phyloP scores from a whole-genome alignment of 2,329 filamentous ascomycete genomes.

The Exophiala calicioides region DNA sequence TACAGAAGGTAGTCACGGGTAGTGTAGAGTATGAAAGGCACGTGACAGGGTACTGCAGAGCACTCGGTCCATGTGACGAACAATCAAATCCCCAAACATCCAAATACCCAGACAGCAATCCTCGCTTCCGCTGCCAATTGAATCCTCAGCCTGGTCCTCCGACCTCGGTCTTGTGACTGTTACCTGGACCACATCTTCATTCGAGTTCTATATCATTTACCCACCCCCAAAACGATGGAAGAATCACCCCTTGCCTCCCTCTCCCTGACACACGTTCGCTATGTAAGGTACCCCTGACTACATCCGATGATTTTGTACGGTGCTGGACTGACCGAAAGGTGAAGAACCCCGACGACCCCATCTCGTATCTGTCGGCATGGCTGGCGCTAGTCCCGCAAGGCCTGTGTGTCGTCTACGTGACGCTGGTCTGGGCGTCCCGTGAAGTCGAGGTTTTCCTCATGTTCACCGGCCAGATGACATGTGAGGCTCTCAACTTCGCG shows the following conservation, averaged over 20 bases:
- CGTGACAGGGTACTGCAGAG: too few species aligned
- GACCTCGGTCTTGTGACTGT: background rate
- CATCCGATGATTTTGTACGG: background rate
- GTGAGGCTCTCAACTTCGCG: slow-evolving; percentile 85
- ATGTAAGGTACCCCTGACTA: slow-evolving; percentile 59
- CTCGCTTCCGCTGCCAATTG: too few species aligned
- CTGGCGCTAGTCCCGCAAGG: slow-evolving; percentile 92
- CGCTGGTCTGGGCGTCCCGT: slow-evolving; percentile 85
- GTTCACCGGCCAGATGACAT: slow-evolving; percentile 87
- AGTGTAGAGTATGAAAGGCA: too few species aligned
- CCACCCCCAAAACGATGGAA: too few species aligned
- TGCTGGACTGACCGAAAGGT: slow-evolving; percentile 8
- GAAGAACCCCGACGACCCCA: slow-evolving; percentile 78
- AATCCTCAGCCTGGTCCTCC: background rate
- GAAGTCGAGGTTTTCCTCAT: slow-evolving; percentile 87
- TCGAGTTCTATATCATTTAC: slow-evolving; percentile 5
- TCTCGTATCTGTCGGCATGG: slow-evolving; percentile 89
- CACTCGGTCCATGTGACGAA: too few species aligned
- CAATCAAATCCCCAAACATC: too few species aligned
- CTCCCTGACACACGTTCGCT: slow-evolving; percentile 93
- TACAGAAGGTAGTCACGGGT: too few species aligned
- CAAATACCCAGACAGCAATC: too few species aligned
- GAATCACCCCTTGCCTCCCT: slow-evolving; percentile 74
- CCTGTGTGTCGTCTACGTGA: slow-evolving; percentile 84
- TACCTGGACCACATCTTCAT: background rate